Conservation (phyloP, 441 rosid genomes). For the Erodium texanum region DNA sequence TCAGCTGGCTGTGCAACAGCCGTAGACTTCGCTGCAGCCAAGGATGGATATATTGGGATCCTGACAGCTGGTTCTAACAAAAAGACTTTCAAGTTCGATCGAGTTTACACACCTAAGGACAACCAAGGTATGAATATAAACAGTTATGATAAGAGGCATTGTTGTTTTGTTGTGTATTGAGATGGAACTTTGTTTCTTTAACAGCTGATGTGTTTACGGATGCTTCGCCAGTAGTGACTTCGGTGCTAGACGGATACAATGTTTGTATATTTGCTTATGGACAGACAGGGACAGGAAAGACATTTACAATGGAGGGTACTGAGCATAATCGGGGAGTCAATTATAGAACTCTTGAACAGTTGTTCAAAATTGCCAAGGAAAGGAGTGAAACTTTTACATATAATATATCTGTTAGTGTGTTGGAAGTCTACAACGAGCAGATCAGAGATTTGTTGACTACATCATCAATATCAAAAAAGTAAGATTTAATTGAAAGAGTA, state of each 20-base stretch:
- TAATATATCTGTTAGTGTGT: constrained; percentile 75
- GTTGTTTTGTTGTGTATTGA: constrained; percentile 20
- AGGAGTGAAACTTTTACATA: constrained; percentile 46
- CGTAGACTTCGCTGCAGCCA: constrained; percentile 67
- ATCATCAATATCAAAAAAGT: constrained; percentile 45
- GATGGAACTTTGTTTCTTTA: not conserved
- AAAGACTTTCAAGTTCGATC: constrained; percentile 72
- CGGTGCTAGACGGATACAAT: constrained; percentile 90
- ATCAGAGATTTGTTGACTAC: constrained; percentile 67
- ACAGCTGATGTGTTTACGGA: constrained; percentile 72
- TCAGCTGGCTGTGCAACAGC: constrained; percentile 49
- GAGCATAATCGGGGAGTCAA: constrained; percentile 84
- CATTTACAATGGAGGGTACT: constrained; percentile 92
- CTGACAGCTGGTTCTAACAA: constrained; percentile 63
- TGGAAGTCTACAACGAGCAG: constrained; percentile 95
- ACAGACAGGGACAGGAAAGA: constrained; percentile 91
- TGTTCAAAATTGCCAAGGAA: constrained; percentile 54
- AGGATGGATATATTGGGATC: constrained; percentile 69
- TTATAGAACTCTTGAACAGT: constrained; percentile 65
- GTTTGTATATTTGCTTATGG: constrained; percentile 93
- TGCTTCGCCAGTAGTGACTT: constrained; percentile 72
- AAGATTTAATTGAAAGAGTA: constrained; percentile 35
- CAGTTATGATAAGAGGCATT: not conserved
- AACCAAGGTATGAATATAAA: constrained; percentile 50
- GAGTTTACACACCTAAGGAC: constrained; percentile 74